Evolutionary conservation across 257 asterid species (phyloP).

Genomic region (Przewalskia tangutica): DNA sequence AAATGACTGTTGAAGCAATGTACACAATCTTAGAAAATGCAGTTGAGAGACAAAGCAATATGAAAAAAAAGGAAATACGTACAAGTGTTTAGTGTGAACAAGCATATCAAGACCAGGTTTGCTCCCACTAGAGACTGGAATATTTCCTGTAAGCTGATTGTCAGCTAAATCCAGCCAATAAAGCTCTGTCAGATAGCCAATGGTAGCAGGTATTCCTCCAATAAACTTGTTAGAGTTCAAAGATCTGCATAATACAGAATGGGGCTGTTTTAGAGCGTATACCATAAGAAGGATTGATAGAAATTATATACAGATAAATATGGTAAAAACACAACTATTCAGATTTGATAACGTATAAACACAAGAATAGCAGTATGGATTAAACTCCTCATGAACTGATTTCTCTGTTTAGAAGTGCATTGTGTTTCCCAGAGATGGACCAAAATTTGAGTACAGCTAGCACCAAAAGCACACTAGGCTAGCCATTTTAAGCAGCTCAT

Average conservation of each 20-base stretch:
- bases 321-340: not conserved
- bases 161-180: conserved; percentile 86
- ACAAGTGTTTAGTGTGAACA: conserved; percentile 63
- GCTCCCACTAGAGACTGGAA: conserved; percentile 68
- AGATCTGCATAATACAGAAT: conserved; percentile 36
- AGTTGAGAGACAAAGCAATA: not conserved
- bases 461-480: not conserved
- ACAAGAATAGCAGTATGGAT: not conserved
- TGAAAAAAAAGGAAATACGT: conserved; percentile 6
- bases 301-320: not conserved
- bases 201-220: conserved; percentile 62
- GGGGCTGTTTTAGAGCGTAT: not conserved
- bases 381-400: not conserved
- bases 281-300: not conserved
- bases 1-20: conserved; percentile 52
- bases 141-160: conserved; percentile 55
- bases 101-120: conserved; percentile 91
- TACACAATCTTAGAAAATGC: not conserved
- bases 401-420: not conserved
- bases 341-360: not conserved
- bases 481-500: not conserved
- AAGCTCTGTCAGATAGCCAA: conserved; percentile 49
- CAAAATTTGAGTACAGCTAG: not conserved
- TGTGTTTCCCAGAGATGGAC: not conserved
- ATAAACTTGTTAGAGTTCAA: conserved; percentile 58